Percentiles rank a stretch among this genome's conserved stretches.
phyloP scores from a whole-genome alignment of 768 basidiomycete genomes.

The Amylocystis lapponica region DNA sequence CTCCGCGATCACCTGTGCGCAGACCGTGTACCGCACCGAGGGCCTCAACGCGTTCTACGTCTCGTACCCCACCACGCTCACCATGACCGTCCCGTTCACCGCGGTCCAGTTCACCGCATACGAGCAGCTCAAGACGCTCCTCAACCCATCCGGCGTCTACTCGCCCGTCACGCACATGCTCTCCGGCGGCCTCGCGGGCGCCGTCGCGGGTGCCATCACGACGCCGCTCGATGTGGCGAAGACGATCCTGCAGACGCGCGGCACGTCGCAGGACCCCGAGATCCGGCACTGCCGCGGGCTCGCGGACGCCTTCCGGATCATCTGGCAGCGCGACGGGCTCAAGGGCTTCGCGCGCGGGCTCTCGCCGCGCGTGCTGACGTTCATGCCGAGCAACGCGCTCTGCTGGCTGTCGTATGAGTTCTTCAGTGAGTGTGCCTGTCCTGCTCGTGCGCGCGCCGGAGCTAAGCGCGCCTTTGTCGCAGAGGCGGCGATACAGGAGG shows the following conservation, averaged over 20 bases:
- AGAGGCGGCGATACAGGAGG: conserved; percentile 23
- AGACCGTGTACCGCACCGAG: conserved; percentile 78
- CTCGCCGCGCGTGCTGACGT: conserved; percentile 87
- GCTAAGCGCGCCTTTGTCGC: conserved; percentile 6
- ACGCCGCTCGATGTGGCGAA: conserved; percentile 98
- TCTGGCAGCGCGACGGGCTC: conserved; percentile 80
- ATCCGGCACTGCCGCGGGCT: conserved; percentile 84
- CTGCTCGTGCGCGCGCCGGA: not conserved
- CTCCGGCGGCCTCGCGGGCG: conserved; percentile 90
- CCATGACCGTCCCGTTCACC: conserved; percentile 96
- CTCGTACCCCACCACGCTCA: conserved; percentile 96
- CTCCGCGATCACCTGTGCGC: conserved; percentile 81
- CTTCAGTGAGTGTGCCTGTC: conserved; percentile 71
- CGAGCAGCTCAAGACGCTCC: conserved; percentile 79
- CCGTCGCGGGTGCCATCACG: conserved; percentile 90
- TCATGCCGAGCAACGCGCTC: conserved; percentile 94
- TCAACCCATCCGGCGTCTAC: conserved; percentile 85
- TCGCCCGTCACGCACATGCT: conserved; percentile 91
- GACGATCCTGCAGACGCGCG: conserved; percentile 93
- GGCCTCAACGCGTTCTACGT: conserved; percentile 93
- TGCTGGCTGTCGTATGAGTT: conserved; percentile 99
- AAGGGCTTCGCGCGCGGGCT: conserved; percentile 85
- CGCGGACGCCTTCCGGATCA: conserved; percentile 82
- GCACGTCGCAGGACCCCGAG: conserved; percentile 77
- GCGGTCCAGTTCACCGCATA: conserved; percentile 97